These are phyloP conservation scores for Mediolabrus comicus DNA, from an alignment of 108 stramenopile species.

Conservation along the genomic window DNA sequence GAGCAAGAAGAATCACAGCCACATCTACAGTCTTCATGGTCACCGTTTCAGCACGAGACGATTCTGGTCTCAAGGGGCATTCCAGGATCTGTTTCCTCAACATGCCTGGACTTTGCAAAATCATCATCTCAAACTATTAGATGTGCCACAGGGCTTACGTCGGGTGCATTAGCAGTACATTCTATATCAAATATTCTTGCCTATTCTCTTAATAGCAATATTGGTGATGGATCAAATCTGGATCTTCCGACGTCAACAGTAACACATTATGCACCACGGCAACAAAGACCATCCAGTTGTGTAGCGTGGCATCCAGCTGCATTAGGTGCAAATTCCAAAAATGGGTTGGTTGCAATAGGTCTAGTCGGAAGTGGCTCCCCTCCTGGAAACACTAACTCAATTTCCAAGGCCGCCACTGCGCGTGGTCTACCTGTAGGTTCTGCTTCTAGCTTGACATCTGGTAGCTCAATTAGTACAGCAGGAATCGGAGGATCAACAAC, in stretches of 20 bases:
- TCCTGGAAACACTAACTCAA: neutral
- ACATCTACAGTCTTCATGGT: neutral
- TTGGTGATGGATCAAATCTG: slow-evolving; percentile 2
- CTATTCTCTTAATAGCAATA: neutral
- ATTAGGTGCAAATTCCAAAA: neutral
- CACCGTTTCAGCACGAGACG: slow-evolving; percentile 24
- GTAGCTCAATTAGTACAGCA: neutral
- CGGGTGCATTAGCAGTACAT: slow-evolving; percentile 72
- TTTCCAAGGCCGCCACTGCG: slow-evolving; percentile 21
- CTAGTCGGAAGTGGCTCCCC: slow-evolving; percentile 33
- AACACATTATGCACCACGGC: slow-evolving; percentile 63
- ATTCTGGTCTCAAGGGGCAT: slow-evolving; percentile 56
- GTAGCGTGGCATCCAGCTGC: slow-evolving; percentile 60
- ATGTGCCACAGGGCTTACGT: slow-evolving; percentile 75
- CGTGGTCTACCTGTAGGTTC: slow-evolving; percentile 1
- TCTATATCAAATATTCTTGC: slow-evolving; percentile 39
- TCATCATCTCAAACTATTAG: slow-evolving; percentile 1
- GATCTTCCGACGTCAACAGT: slow-evolving; percentile 44
- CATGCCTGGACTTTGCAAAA: slow-evolving; percentile 54
- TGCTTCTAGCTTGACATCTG: neutral
- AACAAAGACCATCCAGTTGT: slow-evolving; percentile 68
- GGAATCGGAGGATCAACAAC: neutral
- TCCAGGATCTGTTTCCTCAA: slow-evolving; percentile 58
- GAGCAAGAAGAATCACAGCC: neutral
- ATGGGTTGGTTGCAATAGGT: slow-evolving; percentile 67